Base-by-base conservation (phyloP, 1,284 basidiomycete genomes). In the Irpex sp. region DNA sequence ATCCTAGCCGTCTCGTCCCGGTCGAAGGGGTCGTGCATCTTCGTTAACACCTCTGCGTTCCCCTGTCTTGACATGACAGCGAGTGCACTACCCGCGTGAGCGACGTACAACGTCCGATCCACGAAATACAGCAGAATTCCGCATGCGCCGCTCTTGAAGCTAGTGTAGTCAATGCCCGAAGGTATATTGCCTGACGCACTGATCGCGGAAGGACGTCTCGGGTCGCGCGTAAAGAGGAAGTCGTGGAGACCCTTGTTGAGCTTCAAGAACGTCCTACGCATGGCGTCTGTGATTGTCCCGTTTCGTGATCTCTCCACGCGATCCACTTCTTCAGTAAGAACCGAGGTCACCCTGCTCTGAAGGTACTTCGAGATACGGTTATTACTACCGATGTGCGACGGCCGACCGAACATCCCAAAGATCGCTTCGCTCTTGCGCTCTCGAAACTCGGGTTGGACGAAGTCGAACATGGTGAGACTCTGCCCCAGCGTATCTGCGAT, bases 401-500 rank as follows among this genome's bases (percentile, higher is more conserved):
- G 82, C 1, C 89, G 84, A 37, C 94, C 96, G 75, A 99, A 98
- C 85, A 99, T 94, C 17, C 96, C 97, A 71, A 99, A 97, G 31
- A 99, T 80, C n/a, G 93, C 94, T 76, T 97, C 93, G 70, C 89
- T 85, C 55, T 86, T 83, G 62, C 82, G 79, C 40, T 86, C 89
- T 7, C 92, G 87, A 78, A 97, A 98, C 67, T 92, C 85, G 19
- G 92, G 91, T n/a, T 95, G 87, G 5, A 97, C 96, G 21, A 98
- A 83, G 75, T 99, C 97, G 68, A 97, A 87, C 87, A 97, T 95
- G 60, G 88, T 92, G 49, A 98, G 83, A 60, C 88, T 83, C 64
- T 81, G 81, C 38, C 96, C 95, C 44, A 99, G 81, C n/a, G 93
- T 93, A 73, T 99, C 97, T 0, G 97, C 93, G 64, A 99, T 97